A percentile compares a stretch with the other conserved stretches of the same genome.
Evolutionary conservation across 2,329 filamentous ascomycete genomes (phyloP).

Genomic region (Aspergillus ruber): DNA sequence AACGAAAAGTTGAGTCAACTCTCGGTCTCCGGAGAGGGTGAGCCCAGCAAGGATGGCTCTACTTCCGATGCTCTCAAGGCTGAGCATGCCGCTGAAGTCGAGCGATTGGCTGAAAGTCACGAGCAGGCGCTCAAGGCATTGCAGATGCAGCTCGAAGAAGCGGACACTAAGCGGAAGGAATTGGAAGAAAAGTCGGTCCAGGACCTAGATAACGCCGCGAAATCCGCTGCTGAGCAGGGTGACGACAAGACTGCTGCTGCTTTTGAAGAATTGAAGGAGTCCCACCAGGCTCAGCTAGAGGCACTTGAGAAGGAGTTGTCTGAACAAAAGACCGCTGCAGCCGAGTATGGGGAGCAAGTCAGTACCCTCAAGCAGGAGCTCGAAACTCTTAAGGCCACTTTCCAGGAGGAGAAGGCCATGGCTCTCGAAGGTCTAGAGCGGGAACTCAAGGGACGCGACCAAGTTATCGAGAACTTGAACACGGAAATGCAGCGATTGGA

Average conservation of each 20-base stretch:
- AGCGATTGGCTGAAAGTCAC: conserved; percentile 26
- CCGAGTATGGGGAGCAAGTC: conserved; percentile 24
- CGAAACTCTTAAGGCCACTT: conserved; percentile 20
- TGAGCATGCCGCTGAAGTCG: conserved; percentile 28
- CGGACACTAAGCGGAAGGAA: conserved; percentile 30
- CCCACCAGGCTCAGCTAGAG: conserved; percentile 31
- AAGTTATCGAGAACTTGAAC: conserved; percentile 34
- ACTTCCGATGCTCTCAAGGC: conserved; percentile 21
- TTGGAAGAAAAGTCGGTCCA: conserved; percentile 30
- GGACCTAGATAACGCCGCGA: conserved; percentile 34
- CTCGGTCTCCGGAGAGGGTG: conserved; percentile 20
- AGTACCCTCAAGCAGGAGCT: conserved; percentile 25
- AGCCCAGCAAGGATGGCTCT: conserved; percentile 15
- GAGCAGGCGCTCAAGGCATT: conserved; percentile 27
- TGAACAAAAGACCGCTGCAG: conserved; percentile 25
- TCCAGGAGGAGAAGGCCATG: conserved; percentile 26
- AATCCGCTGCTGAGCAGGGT: conserved; percentile 29
- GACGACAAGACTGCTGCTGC: conserved; percentile 28
- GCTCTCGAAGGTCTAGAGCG: conserved; percentile 24
- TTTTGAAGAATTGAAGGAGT: conserved; percentile 32
- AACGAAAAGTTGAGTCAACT: conserved; percentile 30
- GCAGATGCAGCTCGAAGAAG: conserved; percentile 29
- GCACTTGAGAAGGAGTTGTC: conserved; percentile 29
- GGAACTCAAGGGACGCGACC: conserved; percentile 30
- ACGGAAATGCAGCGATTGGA: conserved; percentile 31